Percentiles rank a stretch among this genome's conserved stretches.
Evolutionary conservation across 2,329 filamentous ascomycete species (phyloP).

Genomic region (Pestalotiopsis sp.): DNA sequence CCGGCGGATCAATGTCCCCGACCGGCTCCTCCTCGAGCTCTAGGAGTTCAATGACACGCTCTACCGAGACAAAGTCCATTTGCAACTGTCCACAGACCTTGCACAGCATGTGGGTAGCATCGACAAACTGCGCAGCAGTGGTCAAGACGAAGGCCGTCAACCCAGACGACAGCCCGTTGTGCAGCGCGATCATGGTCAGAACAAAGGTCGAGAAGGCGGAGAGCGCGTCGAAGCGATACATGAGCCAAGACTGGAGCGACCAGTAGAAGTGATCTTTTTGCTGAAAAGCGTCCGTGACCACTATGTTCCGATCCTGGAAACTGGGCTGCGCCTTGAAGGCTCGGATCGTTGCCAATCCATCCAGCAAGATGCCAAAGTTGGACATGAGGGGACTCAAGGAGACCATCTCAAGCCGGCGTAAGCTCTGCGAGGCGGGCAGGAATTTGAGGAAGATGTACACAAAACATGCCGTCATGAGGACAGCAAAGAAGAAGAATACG

Average conservation of each 20-base stretch:
- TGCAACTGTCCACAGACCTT: constrained; percentile 82
- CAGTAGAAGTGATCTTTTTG: constrained; percentile 97
- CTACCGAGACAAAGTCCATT: constrained; percentile 90
- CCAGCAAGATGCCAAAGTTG: constrained; percentile 86
- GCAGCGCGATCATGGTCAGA: constrained; percentile 74
- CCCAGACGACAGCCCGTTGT: constrained; percentile 74
- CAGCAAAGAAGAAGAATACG: constrained; percentile 72
- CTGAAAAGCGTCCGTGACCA: constrained; percentile 85
- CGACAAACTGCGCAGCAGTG: constrained; percentile 69
- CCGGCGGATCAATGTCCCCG: constrained; percentile 70
- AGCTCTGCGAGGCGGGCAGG: constrained; percentile 79
- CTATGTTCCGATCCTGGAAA: constrained; percentile 80
- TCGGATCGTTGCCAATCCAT: constrained; percentile 83
- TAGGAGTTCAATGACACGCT: constrained; percentile 81
- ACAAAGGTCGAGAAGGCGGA: constrained; percentile 75
- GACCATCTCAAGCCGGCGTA: constrained; percentile 85
- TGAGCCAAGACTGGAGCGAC: constrained; percentile 83
- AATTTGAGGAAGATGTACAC: constrained; percentile 76
- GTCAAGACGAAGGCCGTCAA: constrained; percentile 83
- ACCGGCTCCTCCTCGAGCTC: constrained; percentile 75
- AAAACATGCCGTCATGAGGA: constrained; percentile 69
- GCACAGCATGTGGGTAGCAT: constrained; percentile 73
- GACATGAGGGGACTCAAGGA: constrained; percentile 87
- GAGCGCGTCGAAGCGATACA: constrained; percentile 74
- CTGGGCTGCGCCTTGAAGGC: constrained; percentile 78